Conservation (phyloP, 2,329 filamentous ascomycete genomes). For the Bertia moriformis region DNA sequence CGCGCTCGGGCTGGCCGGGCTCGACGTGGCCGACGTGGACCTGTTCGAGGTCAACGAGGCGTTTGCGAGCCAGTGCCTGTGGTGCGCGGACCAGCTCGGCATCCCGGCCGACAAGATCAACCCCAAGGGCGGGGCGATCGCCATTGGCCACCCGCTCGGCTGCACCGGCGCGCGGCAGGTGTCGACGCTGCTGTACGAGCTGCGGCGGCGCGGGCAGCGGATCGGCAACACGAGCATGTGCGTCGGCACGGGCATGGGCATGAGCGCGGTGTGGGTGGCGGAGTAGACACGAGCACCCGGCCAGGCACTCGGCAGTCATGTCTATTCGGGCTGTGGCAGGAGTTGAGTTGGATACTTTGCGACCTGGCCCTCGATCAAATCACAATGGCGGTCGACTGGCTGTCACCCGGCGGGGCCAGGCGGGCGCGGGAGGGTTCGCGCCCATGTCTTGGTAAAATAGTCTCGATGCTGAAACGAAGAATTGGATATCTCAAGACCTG, state of each 20-base stretch:
- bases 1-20: constrained; percentile 73
- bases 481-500: too few relatives aligned
- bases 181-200: constrained; percentile 77
- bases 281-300: constrained; percentile 59
- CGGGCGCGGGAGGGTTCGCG: too few relatives aligned
- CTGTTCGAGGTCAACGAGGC: constrained; percentile 99
- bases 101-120: constrained; percentile 80
- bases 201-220: constrained; percentile 70
- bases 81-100: constrained; percentile 78
- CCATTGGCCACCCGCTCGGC: constrained; percentile 86
- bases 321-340: too few relatives aligned
- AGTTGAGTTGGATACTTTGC: too few relatives aligned
- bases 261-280: constrained; percentile 91
- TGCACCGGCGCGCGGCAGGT: constrained; percentile 92
- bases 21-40: constrained; percentile 80
- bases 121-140: constrained; percentile 91
- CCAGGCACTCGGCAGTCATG: too few relatives aligned
- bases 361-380: too few relatives aligned
- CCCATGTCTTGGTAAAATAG: too few relatives aligned
- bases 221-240: constrained; percentile 94
- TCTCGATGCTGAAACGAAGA: too few relatives aligned
- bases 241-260: constrained; percentile 91
- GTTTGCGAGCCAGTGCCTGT: constrained; percentile 87
- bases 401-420: too few relatives aligned
- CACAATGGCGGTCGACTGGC: too few relatives aligned